phyloP scores from a whole-genome alignment of 208 protist genomes.

The Trypanosoma grayi region DNA sequence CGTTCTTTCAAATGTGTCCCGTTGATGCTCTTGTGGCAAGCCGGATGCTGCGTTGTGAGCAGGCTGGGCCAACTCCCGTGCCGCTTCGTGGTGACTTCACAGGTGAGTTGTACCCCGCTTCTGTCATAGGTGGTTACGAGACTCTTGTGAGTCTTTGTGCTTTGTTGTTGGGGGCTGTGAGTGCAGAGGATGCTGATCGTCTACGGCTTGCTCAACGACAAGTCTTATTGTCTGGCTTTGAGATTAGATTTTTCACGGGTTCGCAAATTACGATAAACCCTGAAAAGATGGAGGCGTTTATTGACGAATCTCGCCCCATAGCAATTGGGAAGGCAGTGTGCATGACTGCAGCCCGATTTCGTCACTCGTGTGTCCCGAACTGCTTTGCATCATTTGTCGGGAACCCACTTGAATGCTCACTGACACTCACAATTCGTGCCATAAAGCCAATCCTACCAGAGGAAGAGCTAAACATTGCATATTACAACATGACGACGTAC shows the following conservation, averaged over 20 bases:
- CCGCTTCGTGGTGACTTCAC: slow-evolving; percentile 32
- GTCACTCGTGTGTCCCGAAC: slow-evolving; percentile 88
- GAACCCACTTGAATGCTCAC: slow-evolving; percentile 66
- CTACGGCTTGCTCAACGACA: slow-evolving; percentile 74
- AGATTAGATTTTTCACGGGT: slow-evolving; percentile 57
- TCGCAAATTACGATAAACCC: slow-evolving; percentile 24
- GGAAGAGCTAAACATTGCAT: slow-evolving; percentile 82
- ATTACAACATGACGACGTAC: slow-evolving; percentile 65
- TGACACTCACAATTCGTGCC: slow-evolving; percentile 48
- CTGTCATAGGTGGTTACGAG: slow-evolving; percentile 66
- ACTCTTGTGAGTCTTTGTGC: slow-evolving; percentile 55
- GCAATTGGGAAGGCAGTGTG: slow-evolving; percentile 75
- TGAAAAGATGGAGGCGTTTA: slow-evolving; percentile 20
- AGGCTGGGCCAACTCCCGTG: not conserved
- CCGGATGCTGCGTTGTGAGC: slow-evolving; percentile 46
- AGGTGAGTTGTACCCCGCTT: slow-evolving; percentile 52
- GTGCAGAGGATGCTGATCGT: slow-evolving; percentile 48
- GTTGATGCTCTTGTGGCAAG: slow-evolving; percentile 77
- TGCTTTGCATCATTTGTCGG: slow-evolving; percentile 76
- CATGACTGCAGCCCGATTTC: slow-evolving; percentile 50
- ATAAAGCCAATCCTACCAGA: slow-evolving; percentile 65
- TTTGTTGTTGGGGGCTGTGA: slow-evolving; percentile 64
- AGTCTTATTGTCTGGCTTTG: slow-evolving; percentile 57
- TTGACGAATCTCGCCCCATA: slow-evolving; percentile 52
- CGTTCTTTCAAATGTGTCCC: slow-evolving; percentile 83